Conservation (phyloP, 2,329 filamentous ascomycete genomes). For the Penicillium decumbens region DNA sequence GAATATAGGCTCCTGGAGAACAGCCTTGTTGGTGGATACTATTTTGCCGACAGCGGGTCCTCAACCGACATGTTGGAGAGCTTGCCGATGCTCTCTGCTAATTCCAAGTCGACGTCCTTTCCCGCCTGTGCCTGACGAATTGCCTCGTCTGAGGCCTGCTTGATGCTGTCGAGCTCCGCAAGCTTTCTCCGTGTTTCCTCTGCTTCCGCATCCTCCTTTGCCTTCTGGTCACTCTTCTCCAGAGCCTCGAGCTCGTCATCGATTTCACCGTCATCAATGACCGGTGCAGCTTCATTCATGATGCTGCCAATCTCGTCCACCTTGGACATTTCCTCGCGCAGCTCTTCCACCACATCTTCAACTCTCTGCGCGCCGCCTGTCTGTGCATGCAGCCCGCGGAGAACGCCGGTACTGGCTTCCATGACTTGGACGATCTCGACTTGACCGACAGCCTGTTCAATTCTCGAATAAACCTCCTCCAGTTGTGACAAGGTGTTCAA, state of each 20-base stretch:
- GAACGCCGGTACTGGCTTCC: slow-evolving; percentile 67
- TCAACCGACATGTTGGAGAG: slow-evolving; percentile 42
- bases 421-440: slow-evolving; percentile 79
- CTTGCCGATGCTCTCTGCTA: slow-evolving; percentile 38
- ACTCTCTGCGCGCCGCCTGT: slow-evolving; percentile 73
- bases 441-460: slow-evolving; percentile 81
- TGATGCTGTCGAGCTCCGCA: slow-evolving; percentile 45
- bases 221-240: slow-evolving; percentile 55
- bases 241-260: slow-evolving; percentile 81
- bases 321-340: slow-evolving; percentile 74
- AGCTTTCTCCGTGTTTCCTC: slow-evolving; percentile 47
- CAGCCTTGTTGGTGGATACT: background rate
- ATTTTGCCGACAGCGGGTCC: slow-evolving; percentile 27
- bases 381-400: slow-evolving; percentile 68
- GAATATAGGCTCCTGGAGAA: background rate
- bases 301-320: slow-evolving; percentile 78
- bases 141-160: slow-evolving; percentile 41
- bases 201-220: slow-evolving; percentile 48
- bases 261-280: slow-evolving; percentile 74
- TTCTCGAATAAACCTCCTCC: slow-evolving; percentile 74
- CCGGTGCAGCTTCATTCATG: slow-evolving; percentile 59
- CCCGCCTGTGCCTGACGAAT: slow-evolving; percentile 28
- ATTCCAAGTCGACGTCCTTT: slow-evolving; percentile 28
- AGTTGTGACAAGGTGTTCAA: slow-evolving; percentile 72
- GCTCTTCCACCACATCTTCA: slow-evolving; percentile 66